phyloP scores from a whole-genome alignment of 768 basidiomycete genomes.

The Lanmaoa rubissima region DNA sequence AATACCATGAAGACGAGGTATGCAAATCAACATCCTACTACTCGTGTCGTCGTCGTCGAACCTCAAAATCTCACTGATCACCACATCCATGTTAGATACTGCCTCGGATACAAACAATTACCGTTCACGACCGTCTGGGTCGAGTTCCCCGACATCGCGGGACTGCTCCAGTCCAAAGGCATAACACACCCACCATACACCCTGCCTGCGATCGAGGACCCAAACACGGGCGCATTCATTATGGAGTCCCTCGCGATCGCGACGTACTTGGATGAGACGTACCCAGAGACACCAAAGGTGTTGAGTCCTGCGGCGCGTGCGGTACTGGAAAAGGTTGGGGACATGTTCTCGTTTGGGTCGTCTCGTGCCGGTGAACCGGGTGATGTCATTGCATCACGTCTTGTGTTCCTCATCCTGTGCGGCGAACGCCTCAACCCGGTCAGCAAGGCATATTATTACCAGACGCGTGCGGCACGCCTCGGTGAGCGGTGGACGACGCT shows the following conservation, averaged over 20 bases:
- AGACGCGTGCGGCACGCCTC: constrained; percentile 33
- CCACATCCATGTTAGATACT: constrained; percentile 6
- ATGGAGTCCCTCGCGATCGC: constrained; percentile 48
- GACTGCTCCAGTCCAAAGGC: constrained; percentile 24
- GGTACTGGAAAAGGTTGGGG: constrained; percentile 32
- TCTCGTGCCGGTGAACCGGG: neutral
- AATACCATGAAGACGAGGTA: constrained; percentile 17
- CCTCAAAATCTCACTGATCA: neutral
- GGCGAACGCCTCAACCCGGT: constrained; percentile 29
- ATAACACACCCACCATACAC: constrained; percentile 35
- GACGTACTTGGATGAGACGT: constrained; percentile 48
- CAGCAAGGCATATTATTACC: constrained; percentile 38
- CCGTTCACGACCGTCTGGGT: constrained; percentile 23
- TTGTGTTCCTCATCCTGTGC: constrained; percentile 25
- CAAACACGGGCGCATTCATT: constrained; percentile 34
- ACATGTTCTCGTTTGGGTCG: constrained; percentile 12
- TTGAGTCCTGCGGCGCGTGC: constrained; percentile 35
- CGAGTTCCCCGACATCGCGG: constrained; percentile 44
- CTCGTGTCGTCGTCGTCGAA: neutral
- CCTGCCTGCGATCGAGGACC: constrained; percentile 51
- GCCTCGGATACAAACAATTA: constrained; percentile 14
- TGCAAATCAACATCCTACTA: neutral
- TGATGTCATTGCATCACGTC: neutral
- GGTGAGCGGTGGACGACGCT: constrained; percentile 39
- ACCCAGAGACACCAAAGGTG: constrained; percentile 42